phyloP scores from a whole-genome alignment of 1,139 yeast species.

The Suhomyces terraborum region DNA sequence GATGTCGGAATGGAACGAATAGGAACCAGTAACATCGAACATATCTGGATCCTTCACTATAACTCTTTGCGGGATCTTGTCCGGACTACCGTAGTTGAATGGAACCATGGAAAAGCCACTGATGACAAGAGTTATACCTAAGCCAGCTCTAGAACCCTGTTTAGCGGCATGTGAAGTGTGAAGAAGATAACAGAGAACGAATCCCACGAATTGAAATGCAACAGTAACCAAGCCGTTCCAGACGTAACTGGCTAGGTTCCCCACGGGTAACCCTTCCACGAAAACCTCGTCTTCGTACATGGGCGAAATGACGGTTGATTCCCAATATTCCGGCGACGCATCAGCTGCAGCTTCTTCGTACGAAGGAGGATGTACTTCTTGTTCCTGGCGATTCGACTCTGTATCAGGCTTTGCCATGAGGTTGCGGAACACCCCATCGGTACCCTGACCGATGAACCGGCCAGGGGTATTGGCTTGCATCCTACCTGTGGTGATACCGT shows the following conservation, averaged over 20 bases:
- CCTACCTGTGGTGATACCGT: slow-evolving; percentile 47
- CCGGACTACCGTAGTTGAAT: slow-evolving; percentile 48
- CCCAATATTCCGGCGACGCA: slow-evolving; percentile 97
- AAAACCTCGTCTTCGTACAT: slow-evolving; percentile 86
- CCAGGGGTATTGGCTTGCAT: slow-evolving; percentile 50
- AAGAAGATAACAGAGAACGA: slow-evolving; percentile 80
- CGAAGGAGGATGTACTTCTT: slow-evolving; percentile 72
- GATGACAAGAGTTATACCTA: slow-evolving; percentile 81
- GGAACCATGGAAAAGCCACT: slow-evolving; percentile 78
- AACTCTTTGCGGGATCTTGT: slow-evolving; percentile 41
- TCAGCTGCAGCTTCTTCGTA: slow-evolving; percentile 96
- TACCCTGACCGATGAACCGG: slow-evolving; percentile 54
- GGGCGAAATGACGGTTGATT: slow-evolving; percentile 80
- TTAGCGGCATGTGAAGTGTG: slow-evolving; percentile 98
- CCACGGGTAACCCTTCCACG: slow-evolving; percentile 97
- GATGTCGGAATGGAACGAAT: slow-evolving; percentile 38
- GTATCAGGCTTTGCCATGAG: slow-evolving; percentile 82
- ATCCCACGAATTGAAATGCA: slow-evolving; percentile 93
- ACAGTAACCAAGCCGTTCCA: slow-evolving; percentile 91
- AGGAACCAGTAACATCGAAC: slow-evolving; percentile 47
- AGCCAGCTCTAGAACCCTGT: slow-evolving; percentile 91
- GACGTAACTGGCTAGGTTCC: slow-evolving; percentile 78
- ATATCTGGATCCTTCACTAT: slow-evolving; percentile 59
- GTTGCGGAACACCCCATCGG: slow-evolving; percentile 93
- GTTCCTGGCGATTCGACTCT: slow-evolving; percentile 41